Percentiles rank a stretch among this genome's conserved stretches.
phyloP scores from a whole-genome alignment of 768 basidiomycete genomes.

The Kwoniella dendrophila region DNA sequence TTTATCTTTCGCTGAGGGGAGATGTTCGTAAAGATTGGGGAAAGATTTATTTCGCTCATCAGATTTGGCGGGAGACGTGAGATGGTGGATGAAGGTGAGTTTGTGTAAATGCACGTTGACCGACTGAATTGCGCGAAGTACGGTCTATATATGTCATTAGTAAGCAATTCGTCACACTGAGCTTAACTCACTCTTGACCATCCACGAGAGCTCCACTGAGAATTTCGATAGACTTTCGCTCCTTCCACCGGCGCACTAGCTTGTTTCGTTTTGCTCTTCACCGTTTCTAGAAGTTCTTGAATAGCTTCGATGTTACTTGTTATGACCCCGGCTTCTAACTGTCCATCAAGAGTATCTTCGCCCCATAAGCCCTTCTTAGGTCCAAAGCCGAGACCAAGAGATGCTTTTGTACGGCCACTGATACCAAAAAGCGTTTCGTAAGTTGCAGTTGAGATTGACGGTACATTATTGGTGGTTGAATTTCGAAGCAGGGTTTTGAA shows the following conservation, averaged over 20 bases:
- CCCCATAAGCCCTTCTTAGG: slow-evolving; percentile 40
- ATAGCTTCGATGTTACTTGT: slow-evolving; percentile 17
- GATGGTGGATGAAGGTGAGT: slow-evolving; percentile 29
- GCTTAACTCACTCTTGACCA: slow-evolving; percentile 30
- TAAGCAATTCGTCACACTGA: background rate
- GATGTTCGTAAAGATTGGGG: too few species aligned
- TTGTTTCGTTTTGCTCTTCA: slow-evolving; percentile 1
- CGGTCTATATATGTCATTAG: slow-evolving; percentile 19
- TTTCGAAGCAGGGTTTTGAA: slow-evolving; percentile 2
- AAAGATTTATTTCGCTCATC: too few species aligned
- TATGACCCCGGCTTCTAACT: slow-evolving; percentile 23
- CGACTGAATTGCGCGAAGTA: slow-evolving; percentile 42
- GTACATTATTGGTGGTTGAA: slow-evolving; percentile 9
- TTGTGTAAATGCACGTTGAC: slow-evolving; percentile 30
- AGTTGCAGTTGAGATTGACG: slow-evolving; percentile 14
- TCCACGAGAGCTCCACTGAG: slow-evolving; percentile 28
- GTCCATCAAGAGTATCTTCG: slow-evolving; percentile 40
- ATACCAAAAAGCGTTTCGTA: slow-evolving; percentile 27
- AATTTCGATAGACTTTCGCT: background rate
- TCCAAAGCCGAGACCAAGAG: slow-evolving; percentile 37
- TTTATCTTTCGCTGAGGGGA: slow-evolving; percentile 12
- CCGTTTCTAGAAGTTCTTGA: background rate
- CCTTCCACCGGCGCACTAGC: background rate
- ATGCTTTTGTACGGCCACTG: slow-evolving; percentile 22
- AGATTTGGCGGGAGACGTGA: slow-evolving; percentile 12